Evolutionary conservation across 202 grass and related monocot genomes (phyloP).

Genomic region (Carex arenaria): DNA sequence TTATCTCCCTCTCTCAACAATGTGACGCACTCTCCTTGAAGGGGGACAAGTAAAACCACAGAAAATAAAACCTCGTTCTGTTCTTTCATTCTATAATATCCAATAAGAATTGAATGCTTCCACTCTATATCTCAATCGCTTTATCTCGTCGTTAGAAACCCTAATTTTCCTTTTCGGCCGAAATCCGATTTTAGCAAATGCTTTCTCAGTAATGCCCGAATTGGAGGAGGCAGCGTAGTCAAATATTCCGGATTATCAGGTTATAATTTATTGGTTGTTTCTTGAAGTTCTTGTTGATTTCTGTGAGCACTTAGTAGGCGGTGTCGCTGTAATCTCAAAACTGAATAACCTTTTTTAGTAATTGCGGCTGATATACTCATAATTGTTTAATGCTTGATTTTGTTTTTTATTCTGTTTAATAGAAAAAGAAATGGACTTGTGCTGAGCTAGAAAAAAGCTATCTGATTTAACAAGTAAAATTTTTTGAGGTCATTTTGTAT

Average conservation of each 20-base stretch:
- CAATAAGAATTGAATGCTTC: slow-evolving; percentile 1
- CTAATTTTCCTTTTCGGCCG: neutral
- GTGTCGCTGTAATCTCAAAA: neutral
- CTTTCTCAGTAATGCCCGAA: neutral
- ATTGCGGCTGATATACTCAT: neutral
- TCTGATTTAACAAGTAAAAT: neutral
- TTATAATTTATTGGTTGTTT: neutral
- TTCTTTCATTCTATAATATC: neutral
- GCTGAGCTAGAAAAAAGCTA: neutral
- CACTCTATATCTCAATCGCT: neutral
- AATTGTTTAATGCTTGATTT: neutral
- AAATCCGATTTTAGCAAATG: neutral
- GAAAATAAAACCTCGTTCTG: slow-evolving; percentile 1
- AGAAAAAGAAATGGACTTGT: neutral
- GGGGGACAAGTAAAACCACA: neutral
- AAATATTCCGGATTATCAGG: neutral
- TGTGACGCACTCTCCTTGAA: too few species aligned
- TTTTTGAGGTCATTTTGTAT: neutral
- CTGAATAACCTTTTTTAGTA: neutral
- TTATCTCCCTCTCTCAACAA: too few species aligned
- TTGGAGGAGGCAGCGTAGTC: neutral
- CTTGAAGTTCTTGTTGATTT: neutral
- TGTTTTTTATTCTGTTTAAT: neutral
- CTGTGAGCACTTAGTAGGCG: neutral
- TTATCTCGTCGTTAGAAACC: neutral